These are phyloP conservation scores for Quercus rubra DNA, from an alignment of 306 rosid genomes.

Conservation along the genomic window DNA sequence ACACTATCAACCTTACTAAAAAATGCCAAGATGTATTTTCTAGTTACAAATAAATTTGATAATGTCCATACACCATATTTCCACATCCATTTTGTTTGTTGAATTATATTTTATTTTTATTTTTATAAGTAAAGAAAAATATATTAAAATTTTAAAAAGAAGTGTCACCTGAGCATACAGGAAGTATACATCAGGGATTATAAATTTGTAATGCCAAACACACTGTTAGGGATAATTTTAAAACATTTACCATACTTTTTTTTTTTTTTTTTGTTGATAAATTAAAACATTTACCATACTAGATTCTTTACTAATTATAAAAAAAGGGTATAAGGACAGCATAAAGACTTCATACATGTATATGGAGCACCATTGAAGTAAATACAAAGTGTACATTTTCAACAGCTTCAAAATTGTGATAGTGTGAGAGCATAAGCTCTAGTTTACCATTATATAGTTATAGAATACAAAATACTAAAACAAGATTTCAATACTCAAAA, in stretches of 20 bases:
- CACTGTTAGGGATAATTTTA: neutral
- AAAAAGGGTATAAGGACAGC: neutral
- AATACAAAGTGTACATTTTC: neutral
- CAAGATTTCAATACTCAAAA: conserved; percentile 5
- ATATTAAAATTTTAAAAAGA: too few relatives aligned
- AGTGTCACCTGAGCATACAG: too few relatives aligned
- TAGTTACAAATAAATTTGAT: neutral
- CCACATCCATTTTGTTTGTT: neutral
- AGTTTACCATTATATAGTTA: neutral
- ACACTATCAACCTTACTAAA: neutral
- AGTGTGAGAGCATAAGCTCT: neutral
- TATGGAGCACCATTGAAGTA: neutral
- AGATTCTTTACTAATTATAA: neutral
- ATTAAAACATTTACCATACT: neutral
- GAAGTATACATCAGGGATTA: too few relatives aligned
- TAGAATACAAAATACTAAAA: neutral
- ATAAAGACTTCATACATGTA: neutral
- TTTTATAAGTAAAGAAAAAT: too few relatives aligned
- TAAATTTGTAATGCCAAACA: neutral
- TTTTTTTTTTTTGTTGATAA: too few relatives aligned
- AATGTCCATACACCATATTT: neutral
- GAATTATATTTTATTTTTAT: neutral
- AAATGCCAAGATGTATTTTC: neutral
- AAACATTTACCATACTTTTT: neutral
- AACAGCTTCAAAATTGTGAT: neutral